Evolutionary conservation across 768 basidiomycete species (phyloP).

Genomic region (Pulveroboletus ravenelii): DNA sequence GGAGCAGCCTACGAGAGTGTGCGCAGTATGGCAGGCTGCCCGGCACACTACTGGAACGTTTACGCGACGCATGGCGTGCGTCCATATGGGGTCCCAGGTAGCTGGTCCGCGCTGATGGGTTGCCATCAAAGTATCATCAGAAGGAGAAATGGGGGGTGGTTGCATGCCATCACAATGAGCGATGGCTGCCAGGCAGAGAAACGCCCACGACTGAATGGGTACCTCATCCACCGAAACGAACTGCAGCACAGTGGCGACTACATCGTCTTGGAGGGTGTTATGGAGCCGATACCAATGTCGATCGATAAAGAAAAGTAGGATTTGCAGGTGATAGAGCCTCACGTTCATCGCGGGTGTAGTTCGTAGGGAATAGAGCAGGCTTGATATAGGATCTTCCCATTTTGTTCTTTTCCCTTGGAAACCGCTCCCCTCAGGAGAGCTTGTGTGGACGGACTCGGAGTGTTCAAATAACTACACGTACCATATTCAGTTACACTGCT

Average conservation of each 20-base stretch:
- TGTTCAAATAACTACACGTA: constrained; percentile 52
- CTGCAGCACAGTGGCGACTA: constrained; percentile 53
- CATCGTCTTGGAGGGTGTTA: constrained; percentile 47
- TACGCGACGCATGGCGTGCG: constrained; percentile 70
- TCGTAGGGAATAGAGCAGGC: constrained; percentile 50
- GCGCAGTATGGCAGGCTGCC: constrained; percentile 70
- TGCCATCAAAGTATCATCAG: background rate
- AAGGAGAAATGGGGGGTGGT: constrained; percentile 1
- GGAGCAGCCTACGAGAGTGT: constrained; percentile 46
- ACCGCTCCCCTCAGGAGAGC: constrained; percentile 29
- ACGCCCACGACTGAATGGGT: constrained; percentile 76
- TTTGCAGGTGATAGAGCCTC: constrained; percentile 58
- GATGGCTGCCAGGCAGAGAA: constrained; percentile 74
- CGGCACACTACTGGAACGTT: constrained; percentile 67
- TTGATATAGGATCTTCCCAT: constrained; percentile 54
- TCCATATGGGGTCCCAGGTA: constrained; percentile 85
- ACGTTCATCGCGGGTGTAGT: constrained; percentile 28
- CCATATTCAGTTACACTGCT: background rate
- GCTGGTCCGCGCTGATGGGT: constrained; percentile 14
- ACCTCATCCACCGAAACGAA: constrained; percentile 63
- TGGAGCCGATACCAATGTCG: constrained; percentile 70
- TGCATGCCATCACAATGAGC: constrained; percentile 44
- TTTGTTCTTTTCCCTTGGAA: constrained; percentile 47
- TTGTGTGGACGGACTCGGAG: constrained; percentile 50
- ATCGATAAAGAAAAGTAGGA: constrained; percentile 80